Conservation (phyloP, 2,329 filamentous ascomycete species). For the Fusarium veterinarium region DNA sequence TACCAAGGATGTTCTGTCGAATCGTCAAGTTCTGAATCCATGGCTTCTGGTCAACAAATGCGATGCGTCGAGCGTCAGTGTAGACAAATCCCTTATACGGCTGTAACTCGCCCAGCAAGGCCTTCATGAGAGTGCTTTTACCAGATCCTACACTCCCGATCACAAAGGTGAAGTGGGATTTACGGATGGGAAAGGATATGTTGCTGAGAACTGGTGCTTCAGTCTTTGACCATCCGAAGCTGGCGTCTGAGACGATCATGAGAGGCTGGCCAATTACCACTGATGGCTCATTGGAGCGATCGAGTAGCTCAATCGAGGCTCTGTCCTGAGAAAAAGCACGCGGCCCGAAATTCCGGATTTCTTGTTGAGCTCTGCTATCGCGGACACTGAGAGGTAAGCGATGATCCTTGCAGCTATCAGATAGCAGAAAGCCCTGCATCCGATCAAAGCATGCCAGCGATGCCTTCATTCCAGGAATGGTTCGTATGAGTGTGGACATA, state of each 20-base stretch:
- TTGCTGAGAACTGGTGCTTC: background rate
- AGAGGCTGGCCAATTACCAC: background rate
- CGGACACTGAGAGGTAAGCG: constrained; percentile 1
- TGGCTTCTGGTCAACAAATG: constrained; percentile 14
- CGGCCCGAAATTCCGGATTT: accelerated
- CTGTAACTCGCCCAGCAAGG: constrained; percentile 11
- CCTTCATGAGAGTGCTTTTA: constrained; percentile 14
- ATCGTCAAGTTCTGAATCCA: constrained; percentile 20
- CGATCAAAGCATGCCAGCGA: constrained; percentile 15
- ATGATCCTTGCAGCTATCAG: constrained; percentile 18
- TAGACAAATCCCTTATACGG: constrained; percentile 12
- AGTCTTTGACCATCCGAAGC: constrained; percentile 1
- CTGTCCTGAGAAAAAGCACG: accelerated
- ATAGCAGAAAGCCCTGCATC: constrained; percentile 8
- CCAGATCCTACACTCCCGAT: constrained; percentile 15
- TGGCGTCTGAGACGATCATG: constrained; percentile 6
- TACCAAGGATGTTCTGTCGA: constrained; percentile 11
- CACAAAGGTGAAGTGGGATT: constrained; percentile 13
- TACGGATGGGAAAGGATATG: constrained; percentile 5
- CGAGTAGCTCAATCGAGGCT: background rate
- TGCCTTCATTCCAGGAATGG: constrained; percentile 4
- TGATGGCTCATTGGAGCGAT: background rate
- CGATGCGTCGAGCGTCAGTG: constrained; percentile 1
- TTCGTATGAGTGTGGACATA: constrained; percentile 5
- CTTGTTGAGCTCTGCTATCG: background rate